These are phyloP conservation scores for Tetracentron sinense DNA, from an alignment of 164 flowering plant species.

Conservation along the genomic window DNA sequence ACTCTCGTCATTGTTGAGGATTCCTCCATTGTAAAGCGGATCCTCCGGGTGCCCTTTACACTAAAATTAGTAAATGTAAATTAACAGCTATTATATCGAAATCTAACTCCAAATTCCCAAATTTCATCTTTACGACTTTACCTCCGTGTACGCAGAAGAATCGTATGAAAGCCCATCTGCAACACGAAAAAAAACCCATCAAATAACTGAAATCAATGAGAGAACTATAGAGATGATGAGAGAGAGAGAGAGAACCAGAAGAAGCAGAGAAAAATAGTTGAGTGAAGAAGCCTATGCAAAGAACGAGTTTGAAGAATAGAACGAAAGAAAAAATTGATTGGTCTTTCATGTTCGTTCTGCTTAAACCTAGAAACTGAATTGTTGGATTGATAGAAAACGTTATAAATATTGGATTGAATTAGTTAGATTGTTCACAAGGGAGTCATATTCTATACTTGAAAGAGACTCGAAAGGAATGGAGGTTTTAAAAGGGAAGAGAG, in stretches of 20 bases:
- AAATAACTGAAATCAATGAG: neutral
- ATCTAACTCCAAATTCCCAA: neutral
- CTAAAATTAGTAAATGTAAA: constrained; percentile 20
- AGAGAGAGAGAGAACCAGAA: constrained; percentile 13
- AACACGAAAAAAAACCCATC: constrained; percentile 3
- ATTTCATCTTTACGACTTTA: too few relatives aligned
- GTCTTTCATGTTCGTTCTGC: constrained; percentile 10
- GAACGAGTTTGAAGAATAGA: neutral
- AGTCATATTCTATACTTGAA: neutral
- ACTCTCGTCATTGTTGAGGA: constrained; percentile 31
- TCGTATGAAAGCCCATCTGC: constrained; percentile 80
- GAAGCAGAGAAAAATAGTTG: constrained; percentile 9
- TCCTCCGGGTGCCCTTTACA: constrained; percentile 60
- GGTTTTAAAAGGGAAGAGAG: neutral
- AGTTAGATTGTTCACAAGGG: too few relatives aligned
- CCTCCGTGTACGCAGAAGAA: constrained; percentile 74
- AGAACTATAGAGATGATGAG: constrained; percentile 10
- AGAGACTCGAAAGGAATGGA: neutral
- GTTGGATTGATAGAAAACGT: neutral
- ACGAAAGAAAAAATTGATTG: neutral
- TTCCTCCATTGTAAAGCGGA: constrained; percentile 79
- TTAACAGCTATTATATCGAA: neutral
- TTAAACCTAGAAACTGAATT: neutral
- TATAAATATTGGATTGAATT: too few relatives aligned
- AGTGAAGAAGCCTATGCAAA: constrained; percentile 10